Percentiles rank a stretch among this genome's conserved stretches.
phyloP scores from a whole-genome alignment of 2,329 filamentous ascomycete genomes.

The Apiospora saccharicola region DNA sequence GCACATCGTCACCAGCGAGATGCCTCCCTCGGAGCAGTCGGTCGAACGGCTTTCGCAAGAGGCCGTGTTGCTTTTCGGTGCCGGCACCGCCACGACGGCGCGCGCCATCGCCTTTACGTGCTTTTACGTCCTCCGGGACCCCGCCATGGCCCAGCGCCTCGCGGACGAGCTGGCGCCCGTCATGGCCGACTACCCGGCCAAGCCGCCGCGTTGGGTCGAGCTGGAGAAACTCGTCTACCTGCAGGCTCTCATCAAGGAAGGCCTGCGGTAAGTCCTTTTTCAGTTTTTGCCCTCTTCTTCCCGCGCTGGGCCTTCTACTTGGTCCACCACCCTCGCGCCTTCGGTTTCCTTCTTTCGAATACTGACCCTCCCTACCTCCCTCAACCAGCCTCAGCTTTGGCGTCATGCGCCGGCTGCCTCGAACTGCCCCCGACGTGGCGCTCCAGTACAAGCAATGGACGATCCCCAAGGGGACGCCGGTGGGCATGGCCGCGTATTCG shows the following conservation, averaged over 20 bases:
- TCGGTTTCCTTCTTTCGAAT: too few relatives aligned
- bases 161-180: conserved; percentile 32
- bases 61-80: conserved; percentile 33
- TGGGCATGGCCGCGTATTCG: conserved; percentile 40
- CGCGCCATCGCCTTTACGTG: conserved; percentile 28
- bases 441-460: conserved; percentile 38
- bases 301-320: too few relatives aligned
- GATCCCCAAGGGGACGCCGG: conserved; percentile 23
- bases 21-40: conserved; percentile 36
- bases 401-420: background rate
- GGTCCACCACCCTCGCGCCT: too few relatives aligned
- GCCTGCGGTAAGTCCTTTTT: background rate
- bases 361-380: too few relatives aligned
- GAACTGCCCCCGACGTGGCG: background rate
- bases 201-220: conserved; percentile 29
- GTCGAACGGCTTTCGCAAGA: conserved; percentile 33
- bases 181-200: conserved; percentile 30
- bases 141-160: conserved; percentile 25
- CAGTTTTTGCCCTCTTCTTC: too few relatives aligned
- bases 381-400: background rate
- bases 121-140: conserved; percentile 31
- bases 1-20: conserved; percentile 36
- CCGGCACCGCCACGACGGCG: conserved; percentile 40
- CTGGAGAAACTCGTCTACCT: conserved; percentile 37
- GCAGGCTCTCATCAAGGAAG: conserved; percentile 29